A percentile compares a stretch with the other conserved stretches of the same genome.
These are phyloP conservation scores for Auriscalpium vulgare DNA, from an alignment of 768 basidiomycete species.

Conservation along the genomic window DNA sequence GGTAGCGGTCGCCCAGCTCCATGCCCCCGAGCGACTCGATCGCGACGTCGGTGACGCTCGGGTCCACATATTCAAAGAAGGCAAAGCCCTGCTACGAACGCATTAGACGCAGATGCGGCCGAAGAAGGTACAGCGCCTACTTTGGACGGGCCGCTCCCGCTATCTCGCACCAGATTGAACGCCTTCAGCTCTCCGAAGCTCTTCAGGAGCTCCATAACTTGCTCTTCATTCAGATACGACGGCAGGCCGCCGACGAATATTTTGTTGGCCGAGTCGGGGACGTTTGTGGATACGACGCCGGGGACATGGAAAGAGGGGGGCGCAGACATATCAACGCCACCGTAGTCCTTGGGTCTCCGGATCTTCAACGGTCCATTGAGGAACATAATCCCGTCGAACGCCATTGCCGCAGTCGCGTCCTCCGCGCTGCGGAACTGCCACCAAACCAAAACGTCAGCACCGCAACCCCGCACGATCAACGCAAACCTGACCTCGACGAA, in stretches of 20 bases:
- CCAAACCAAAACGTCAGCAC: no score
- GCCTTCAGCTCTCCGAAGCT: constrained; percentile 96
- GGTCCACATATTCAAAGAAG: constrained; percentile 97
- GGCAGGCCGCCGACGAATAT: constrained; percentile 96
- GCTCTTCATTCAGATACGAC: constrained; percentile 93
- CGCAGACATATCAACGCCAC: constrained; percentile 52
- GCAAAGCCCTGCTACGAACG: constrained; percentile 74
- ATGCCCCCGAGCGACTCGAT: constrained; percentile 95
- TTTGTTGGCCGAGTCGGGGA: constrained; percentile 97
- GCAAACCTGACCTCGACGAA: constrained; percentile 75
- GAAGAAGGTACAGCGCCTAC: constrained; percentile 29
- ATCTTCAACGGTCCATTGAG: constrained; percentile 94
- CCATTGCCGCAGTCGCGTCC: constrained; percentile 94
- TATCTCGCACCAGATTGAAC: constrained; percentile 97
- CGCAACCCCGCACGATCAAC: background rate
- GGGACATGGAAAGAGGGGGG: constrained; percentile 72
- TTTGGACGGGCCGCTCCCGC: constrained; percentile 82
- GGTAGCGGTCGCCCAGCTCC: constrained; percentile 91
- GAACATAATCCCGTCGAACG: constrained; percentile 96
- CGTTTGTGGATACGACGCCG: constrained; percentile 92
- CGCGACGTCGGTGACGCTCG: constrained; percentile 84
- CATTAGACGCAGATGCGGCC: background rate
- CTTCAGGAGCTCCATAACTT: constrained; percentile 96
- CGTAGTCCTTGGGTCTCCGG: constrained; percentile 95
- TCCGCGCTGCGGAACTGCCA: constrained; percentile 91